Percentiles rank a stretch among this genome's conserved stretches.
Conservation (phyloP, 495 filamentous ascomycete species). For the Aspergillus wentii region DNA sequence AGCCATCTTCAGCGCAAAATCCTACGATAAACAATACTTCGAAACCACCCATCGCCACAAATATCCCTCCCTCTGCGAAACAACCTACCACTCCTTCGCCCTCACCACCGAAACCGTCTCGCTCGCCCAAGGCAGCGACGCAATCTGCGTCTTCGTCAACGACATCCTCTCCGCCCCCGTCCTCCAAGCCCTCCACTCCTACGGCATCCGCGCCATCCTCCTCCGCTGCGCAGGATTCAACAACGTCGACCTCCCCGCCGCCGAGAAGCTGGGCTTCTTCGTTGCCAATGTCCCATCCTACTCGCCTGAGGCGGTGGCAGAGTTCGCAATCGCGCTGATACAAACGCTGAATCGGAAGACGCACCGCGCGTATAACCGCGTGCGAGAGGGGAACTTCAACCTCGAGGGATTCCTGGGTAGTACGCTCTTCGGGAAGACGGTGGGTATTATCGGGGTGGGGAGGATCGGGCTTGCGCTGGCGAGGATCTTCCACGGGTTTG, state of each 20-base stretch:
- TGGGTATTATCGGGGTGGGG: slow-evolving; percentile 30
- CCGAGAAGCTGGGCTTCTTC: slow-evolving; percentile 53
- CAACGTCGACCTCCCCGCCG: slow-evolving; percentile 56
- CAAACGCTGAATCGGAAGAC: slow-evolving; percentile 67
- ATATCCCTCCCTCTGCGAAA: slow-evolving; percentile 26
- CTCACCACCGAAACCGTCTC: slow-evolving; percentile 51
- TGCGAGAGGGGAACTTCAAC: slow-evolving; percentile 67
- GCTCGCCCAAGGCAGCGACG: slow-evolving; percentile 48
- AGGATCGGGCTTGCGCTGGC: slow-evolving; percentile 33
- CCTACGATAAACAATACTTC: slow-evolving; percentile 54
- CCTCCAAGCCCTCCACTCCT: slow-evolving; percentile 39
- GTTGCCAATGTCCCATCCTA: slow-evolving; percentile 66
- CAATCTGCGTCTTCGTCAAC: slow-evolving; percentile 71
- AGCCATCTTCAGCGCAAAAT: slow-evolving; percentile 58
- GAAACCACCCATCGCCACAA: slow-evolving; percentile 17
- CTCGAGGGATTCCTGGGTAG: slow-evolving; percentile 59
- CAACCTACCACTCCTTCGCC: slow-evolving; percentile 53
- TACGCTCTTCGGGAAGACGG: slow-evolving; percentile 58
- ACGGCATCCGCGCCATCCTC: slow-evolving; percentile 51
- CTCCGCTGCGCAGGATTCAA: slow-evolving; percentile 71
- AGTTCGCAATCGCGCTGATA: slow-evolving; percentile 63
- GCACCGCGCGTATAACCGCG: slow-evolving; percentile 67
- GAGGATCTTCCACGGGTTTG: slow-evolving; percentile 54
- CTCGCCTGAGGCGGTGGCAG: slow-evolving; percentile 67
- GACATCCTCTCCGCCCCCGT: slow-evolving; percentile 50